Conservation (phyloP, 2,329 filamentous ascomycete genomes). For the Trichoderma semiorbis region DNA sequence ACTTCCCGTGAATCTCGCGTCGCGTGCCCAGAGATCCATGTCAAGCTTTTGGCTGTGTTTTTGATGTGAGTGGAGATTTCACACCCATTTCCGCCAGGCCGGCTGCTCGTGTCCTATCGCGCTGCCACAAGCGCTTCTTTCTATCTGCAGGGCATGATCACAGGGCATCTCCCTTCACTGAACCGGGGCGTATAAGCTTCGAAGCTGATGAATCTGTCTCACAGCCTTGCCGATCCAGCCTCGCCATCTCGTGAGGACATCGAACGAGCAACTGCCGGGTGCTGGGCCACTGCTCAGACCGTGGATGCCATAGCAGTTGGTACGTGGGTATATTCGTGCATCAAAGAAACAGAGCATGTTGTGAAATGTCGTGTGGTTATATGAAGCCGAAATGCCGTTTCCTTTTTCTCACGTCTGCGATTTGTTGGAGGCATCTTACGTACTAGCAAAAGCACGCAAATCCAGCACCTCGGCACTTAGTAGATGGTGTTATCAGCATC, state of each 20-base stretch:
- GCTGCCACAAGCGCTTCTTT: not conserved
- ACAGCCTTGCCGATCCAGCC: constrained; percentile 10
- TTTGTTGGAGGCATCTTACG: constrained; percentile 66
- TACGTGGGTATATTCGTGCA: not conserved
- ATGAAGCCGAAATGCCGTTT: constrained; percentile 53
- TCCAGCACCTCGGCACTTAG: constrained; percentile 41
- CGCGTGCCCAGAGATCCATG: constrained; percentile 10
- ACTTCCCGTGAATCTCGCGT: constrained; percentile 31
- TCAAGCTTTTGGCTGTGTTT: not conserved
- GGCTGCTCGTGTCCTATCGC: constrained; percentile 9
- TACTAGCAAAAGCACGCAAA: constrained; percentile 33
- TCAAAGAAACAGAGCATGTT: not conserved
- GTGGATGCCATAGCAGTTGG: not conserved
- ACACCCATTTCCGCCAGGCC: not conserved
- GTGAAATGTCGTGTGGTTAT: not conserved
- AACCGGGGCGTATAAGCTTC: not conserved
- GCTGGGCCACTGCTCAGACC: not conserved
- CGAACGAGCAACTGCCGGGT: not conserved
- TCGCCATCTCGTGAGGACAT: not conserved
- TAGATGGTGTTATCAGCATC: constrained; percentile 68
- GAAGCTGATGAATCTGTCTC: not conserved
- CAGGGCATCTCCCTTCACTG: constrained; percentile 2
- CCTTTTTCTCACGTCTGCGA: constrained; percentile 70
- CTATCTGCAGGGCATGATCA: constrained; percentile 4
- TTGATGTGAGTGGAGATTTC: constrained; percentile 8